Base-by-base conservation (phyloP, 176 grass and related monocot species). In the Rhynchospora pubera region DNA sequence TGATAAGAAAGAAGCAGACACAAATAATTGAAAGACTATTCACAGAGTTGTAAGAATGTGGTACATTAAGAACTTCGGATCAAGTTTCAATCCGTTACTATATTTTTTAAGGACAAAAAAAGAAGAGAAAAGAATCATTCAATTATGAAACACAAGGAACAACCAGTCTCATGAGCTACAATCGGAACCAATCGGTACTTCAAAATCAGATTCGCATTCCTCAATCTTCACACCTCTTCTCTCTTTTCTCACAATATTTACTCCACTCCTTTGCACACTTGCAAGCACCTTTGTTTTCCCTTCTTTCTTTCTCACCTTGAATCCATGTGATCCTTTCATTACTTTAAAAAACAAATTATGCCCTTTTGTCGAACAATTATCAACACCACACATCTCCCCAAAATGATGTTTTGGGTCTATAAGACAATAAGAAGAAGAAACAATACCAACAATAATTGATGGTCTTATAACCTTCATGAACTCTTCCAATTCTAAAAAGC, bases 401-500 rank as follows among this genome's bases (percentile, higher is more conserved):
- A 97, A 94, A 77, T 94, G 86, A 52, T 88, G 52, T 5, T 66
- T 73, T 57, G 92, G 94, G 60, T 97, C 87, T 44, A 92, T 42
- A 9, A 92, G 84, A 72, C 83, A 92, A 65, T 56, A 91, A 3
- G 94, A 88, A 8, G 88, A 84, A 43, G 90, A 83, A 45, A 94
- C 83, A 8, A 94, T 94, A 18, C 91, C 88, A 9, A 72, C 50
- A 10, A 92, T 85, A 7, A 83, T 61, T 60, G 88, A 94, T 56
- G 92, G 92, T 14, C 82, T 75, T 7, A 89, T 55, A 58, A 85
- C 52, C 1, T 85, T 91, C 86, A 97, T 79, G 62, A 97, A 90
- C 77, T 94, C 83, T 84, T 86, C 82, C 62, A 94, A 13, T 87
- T 97, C 92, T 45, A 61, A 15, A 45, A 92, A 97, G 83, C 91